phyloP scores from a whole-genome alignment of 345 rosid genomes.

The Lumnitzera littorea region DNA sequence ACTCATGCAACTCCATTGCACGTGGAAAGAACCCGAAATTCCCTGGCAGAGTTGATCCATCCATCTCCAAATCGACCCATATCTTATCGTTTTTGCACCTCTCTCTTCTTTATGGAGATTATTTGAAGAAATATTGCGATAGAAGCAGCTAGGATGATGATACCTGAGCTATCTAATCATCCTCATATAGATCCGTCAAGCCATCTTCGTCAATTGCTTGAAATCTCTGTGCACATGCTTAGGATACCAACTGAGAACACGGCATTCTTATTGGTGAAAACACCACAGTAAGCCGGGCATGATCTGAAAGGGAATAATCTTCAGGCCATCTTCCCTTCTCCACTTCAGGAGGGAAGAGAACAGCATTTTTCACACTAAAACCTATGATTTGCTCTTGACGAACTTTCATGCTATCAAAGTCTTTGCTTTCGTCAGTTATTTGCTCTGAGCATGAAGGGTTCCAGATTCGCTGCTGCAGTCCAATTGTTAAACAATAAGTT shows the following conservation, averaged over 20 bases:
- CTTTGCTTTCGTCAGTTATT: conserved; percentile 24
- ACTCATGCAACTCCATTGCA: too few species aligned
- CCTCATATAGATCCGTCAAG: too few species aligned
- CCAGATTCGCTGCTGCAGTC: conserved; percentile 81
- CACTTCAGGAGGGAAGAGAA: conserved; percentile 75
- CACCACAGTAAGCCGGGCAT: conserved; percentile 78
- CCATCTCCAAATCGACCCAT: too few species aligned
- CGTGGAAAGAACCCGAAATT: too few species aligned
- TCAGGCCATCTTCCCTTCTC: conserved; percentile 95
- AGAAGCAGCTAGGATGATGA: too few species aligned
- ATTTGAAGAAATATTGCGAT: too few species aligned
- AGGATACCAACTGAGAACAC: conserved; percentile 20
- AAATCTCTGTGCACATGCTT: neutral
- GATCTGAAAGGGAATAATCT: conserved; percentile 77
- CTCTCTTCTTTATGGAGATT: too few species aligned
- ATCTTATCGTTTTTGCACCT: too few species aligned
- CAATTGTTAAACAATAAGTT: conserved; percentile 2
- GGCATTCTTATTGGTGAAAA: conserved; percentile 73
- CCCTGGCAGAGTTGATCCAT: too few species aligned
- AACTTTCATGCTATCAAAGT: conserved; percentile 17
- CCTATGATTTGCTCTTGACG: conserved; percentile 57
- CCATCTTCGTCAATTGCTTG: neutral
- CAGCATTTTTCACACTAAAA: conserved; percentile 65
- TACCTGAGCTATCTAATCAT: too few species aligned
- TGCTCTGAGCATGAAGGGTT: conserved; percentile 46